Base-by-base conservation (phyloP, 2,329 filamentous ascomycete species). In the Alternaria panax region DNA sequence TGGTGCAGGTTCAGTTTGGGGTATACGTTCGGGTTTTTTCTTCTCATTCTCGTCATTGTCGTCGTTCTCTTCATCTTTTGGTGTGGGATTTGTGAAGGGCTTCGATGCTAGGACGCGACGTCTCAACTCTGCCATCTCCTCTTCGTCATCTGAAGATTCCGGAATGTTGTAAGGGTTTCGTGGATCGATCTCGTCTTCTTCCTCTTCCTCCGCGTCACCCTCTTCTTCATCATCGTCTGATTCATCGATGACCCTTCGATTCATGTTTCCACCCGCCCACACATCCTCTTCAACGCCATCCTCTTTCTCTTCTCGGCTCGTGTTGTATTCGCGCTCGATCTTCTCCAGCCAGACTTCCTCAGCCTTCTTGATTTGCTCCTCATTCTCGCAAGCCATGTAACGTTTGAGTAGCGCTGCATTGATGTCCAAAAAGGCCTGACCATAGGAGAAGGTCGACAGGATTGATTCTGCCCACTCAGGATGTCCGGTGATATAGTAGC, bases 401-500 rank as follows among this genome's bases (percentile, higher is more conserved):
- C 88, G 87, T 77, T 90, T 92, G 24, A 99, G 79, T 18, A 98
- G 79, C 51, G 89, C 89, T 2, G 87, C 84, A 75, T 99, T 99
- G 79, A 99, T 99, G 53, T 96, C 88, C 24, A 99, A 79, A 73
- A 99, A 99, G 0, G 92, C 89, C 58, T 88, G 81, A 0, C 95
- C 95, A 74, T 99, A 99, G 3, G 89, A 89, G 72, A 99, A 99
- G 2, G 92, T 90, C 64, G 87, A 87, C 27, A 99, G 80, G 1
- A 96, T 88, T 63, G 92, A 87, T 73, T 90, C 88, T 0, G 95
- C 94, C 95, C 95, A 99, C 51, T 97, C 94, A 7, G 86, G 78
- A 72, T 95, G 92, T 5, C 95, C 92, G 70, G 94, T 98, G 65
- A 99, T 99, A 72, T 87, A 92, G 74, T 96, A 99, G 22, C 92